Base-by-base conservation (phyloP, 2,329 filamentous ascomycete species). In the Fusarium tupiense region DNA sequence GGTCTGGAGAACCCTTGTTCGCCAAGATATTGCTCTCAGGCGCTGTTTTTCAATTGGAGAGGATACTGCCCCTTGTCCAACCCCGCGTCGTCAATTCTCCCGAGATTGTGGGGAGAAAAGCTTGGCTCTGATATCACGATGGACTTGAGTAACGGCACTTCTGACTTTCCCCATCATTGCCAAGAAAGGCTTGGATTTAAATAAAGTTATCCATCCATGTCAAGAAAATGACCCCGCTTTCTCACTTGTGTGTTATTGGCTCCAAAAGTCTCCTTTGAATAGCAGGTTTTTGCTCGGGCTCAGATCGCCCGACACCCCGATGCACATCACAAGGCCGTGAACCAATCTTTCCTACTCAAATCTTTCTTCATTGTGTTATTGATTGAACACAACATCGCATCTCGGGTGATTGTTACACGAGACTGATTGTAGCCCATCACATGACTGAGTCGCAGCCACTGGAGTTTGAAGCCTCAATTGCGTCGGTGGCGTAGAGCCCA, bases 261-360 rank as follows among this genome's bases (percentile, higher is more conserved):
- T 38, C 3, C 1, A 8, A 14, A 58, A 38, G 37, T 58, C 12
- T n/a, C 19, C 5, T 24, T 26, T 11, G 10, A 17, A 6, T 3
- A 33, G 44, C 47, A 40, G 47, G 6, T 6, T 8, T 56, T 68
- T 16, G 20, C 7, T 20, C 64, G 66, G 64, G 13, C 12, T 16
- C 5, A 13, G 8, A 69, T 69, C 3, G 3, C 8, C 66, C 66
- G 66, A 68, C 7, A 29, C 3, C 14, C 66, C 66, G 66, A 63
- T 69, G 37, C 56, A 40, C 13, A 40, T 22, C 4, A 29, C 6
- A 43, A 16, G 16, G 13, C 16, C 16, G 26, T n/a, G 24, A 31
- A 13, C 47, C 26, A 33, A 31, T n/a, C 4, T 11, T 4, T n/a
- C 13, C 6, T 10, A n/a, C 19, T 6, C 3, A 2, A 19, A 1